A percentile compares a stretch with the other conserved stretches of the same genome.
Conservation (phyloP, 495 filamentous ascomycete genomes). For the Aspergillus biplanus region DNA sequence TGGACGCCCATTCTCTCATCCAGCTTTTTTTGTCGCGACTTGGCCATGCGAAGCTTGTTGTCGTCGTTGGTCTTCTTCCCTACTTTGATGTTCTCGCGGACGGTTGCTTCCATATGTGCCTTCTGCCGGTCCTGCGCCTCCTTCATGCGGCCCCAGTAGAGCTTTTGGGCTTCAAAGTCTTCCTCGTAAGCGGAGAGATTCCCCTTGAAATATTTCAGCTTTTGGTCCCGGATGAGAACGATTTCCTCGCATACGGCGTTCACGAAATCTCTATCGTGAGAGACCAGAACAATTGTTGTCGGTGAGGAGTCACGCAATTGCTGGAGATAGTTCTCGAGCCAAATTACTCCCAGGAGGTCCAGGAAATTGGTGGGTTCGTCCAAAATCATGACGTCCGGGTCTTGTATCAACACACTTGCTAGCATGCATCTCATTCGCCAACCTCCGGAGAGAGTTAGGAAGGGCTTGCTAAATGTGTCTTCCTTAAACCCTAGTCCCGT, state of each 20-base stretch:
- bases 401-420: conserved; percentile 66
- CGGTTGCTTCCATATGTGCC: conserved; percentile 74
- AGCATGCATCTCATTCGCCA: conserved; percentile 77
- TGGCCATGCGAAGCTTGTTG: conserved; percentile 78
- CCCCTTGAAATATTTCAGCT: conserved; percentile 53
- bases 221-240: conserved; percentile 71
- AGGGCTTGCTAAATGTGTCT: conserved; percentile 55
- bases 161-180: conserved; percentile 64
- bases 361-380: conserved; percentile 89
- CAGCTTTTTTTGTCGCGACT: conserved; percentile 77
- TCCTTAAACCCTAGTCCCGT: conserved; percentile 74
- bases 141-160: conserved; percentile 71
- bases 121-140: conserved; percentile 78
- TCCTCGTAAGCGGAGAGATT: conserved; percentile 70
- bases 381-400: conserved; percentile 78
- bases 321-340: conserved; percentile 73
- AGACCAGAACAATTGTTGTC: conserved; percentile 67
- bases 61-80: conserved; percentile 76
- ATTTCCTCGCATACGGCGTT: conserved; percentile 74
- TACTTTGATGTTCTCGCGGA: conserved; percentile 67
- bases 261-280: conserved; percentile 78
- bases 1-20: conserved; percentile 78
- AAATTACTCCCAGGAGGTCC: conserved; percentile 80
- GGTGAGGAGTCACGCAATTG: conserved; percentile 46
- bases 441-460: conserved; percentile 71